phyloP scores from a whole-genome alignment of 495 filamentous ascomycete species.

The Aspergillus diversus region DNA sequence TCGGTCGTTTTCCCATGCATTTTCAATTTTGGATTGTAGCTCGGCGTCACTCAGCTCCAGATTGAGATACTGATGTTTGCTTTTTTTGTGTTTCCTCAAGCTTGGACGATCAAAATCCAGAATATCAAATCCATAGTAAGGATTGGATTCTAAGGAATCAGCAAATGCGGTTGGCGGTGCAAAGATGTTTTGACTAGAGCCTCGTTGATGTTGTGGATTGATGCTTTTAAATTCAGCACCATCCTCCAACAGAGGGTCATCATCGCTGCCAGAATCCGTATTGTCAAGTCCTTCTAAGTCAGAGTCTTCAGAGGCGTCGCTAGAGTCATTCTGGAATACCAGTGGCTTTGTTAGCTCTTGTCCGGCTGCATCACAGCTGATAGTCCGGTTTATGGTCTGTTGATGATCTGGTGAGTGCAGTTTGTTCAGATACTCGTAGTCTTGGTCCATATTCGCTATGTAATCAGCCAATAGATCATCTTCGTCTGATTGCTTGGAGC shows the following conservation, averaged over 20 bases:
- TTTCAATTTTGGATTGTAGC: constrained; percentile 61
- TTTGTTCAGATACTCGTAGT: constrained; percentile 14
- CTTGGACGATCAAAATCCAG: constrained; percentile 78
- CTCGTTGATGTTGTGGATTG: not conserved
- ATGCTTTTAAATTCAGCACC: not conserved
- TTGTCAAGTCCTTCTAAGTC: not conserved
- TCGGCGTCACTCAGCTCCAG: constrained; percentile 76
- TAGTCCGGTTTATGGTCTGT: not conserved
- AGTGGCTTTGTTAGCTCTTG: not conserved
- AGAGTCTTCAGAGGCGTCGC: not conserved
- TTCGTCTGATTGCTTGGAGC: constrained; percentile 36
- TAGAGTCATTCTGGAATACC: not conserved
- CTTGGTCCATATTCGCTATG: constrained; percentile 66
- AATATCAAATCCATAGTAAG: constrained; percentile 77
- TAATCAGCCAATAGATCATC: constrained; percentile 72
- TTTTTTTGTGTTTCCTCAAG: constrained; percentile 58
- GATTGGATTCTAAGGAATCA: constrained; percentile 61
- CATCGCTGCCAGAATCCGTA: not conserved
- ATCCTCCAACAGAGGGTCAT: not conserved
- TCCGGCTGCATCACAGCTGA: not conserved
- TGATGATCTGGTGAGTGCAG: not conserved
- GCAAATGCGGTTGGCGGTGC: constrained; percentile 65
- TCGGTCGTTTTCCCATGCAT: constrained; percentile 76
- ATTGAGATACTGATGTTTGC: constrained; percentile 47
- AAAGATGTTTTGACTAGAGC: constrained; percentile 39